These are phyloP conservation scores for Boletellus sp. DNA, from an alignment of 1,284 basidiomycete species.

Conservation along the genomic window DNA sequence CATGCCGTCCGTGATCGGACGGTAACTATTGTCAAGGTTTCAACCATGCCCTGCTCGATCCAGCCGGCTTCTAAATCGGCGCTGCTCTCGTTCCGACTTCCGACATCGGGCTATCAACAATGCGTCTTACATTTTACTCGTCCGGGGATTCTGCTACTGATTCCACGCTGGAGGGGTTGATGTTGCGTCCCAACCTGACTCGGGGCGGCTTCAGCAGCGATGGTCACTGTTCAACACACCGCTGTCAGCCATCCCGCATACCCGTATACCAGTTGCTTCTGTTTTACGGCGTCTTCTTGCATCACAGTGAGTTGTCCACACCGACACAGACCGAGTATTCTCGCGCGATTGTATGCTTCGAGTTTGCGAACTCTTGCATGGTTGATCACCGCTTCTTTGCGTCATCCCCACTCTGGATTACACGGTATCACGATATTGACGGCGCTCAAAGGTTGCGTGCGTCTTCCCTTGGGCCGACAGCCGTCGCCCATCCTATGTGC, in stretches of 20 bases:
- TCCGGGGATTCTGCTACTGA: not conserved
- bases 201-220: not conserved
- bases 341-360: too few species aligned
- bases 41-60: not conserved
- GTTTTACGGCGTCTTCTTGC: too few species aligned
- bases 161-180: not conserved
- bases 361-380: too few species aligned
- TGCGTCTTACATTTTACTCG: too few species aligned
- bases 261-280: not conserved
- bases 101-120: not conserved
- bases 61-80: not conserved
- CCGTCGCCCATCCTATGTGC: too few species aligned
- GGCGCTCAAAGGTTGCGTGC: too few species aligned
- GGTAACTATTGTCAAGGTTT: not conserved
- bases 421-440: too few species aligned
- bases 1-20: slow-evolving; percentile 2
- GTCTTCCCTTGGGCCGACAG: too few species aligned
- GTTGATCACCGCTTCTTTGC: too few species aligned
- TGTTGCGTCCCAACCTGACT: not conserved
- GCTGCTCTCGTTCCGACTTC: not conserved
- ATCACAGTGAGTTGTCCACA: not conserved
- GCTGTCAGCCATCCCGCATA: not conserved
- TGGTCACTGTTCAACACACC: not conserved
- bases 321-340: not conserved
- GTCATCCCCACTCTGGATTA: too few species aligned